These are phyloP conservation scores for Pseudogymnoascus sp. DNA, from an alignment of 2,329 filamentous ascomycete genomes.

Conservation along the genomic window DNA sequence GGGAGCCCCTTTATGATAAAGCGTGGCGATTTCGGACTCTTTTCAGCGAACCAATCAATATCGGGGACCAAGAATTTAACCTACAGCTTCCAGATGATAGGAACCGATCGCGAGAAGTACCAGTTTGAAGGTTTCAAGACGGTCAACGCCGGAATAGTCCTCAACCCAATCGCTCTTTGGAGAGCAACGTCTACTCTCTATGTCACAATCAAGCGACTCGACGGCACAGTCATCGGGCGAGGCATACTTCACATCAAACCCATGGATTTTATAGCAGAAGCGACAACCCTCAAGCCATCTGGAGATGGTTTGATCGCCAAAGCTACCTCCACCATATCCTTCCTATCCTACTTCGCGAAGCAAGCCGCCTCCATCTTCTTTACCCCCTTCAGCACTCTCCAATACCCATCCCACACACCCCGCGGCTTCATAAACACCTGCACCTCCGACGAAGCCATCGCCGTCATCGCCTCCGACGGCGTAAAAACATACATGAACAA, in stretches of 20 bases:
- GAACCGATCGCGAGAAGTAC: slow-evolving; percentile 43
- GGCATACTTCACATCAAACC: slow-evolving; percentile 52
- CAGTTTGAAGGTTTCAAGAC: slow-evolving; percentile 58
- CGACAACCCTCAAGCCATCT: slow-evolving; percentile 46
- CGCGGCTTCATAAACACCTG: slow-evolving; percentile 49
- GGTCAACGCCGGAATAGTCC: slow-evolving; percentile 52
- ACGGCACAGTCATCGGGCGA: slow-evolving; percentile 44
- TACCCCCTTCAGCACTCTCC: slow-evolving; percentile 46
- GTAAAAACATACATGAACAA: slow-evolving; percentile 47
- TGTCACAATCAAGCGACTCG: slow-evolving; percentile 44
- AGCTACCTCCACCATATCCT: slow-evolving; percentile 39
- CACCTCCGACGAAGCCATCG: slow-evolving; percentile 32
- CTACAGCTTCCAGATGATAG: slow-evolving; percentile 56
- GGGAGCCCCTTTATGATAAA: slow-evolving; percentile 56
- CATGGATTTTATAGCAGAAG: slow-evolving; percentile 47
- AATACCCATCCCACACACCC: slow-evolving; percentile 44
- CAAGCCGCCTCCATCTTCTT: slow-evolving; percentile 48
- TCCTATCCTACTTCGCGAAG: slow-evolving; percentile 49
- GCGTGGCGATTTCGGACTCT: slow-evolving; percentile 50
- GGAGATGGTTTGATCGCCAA: slow-evolving; percentile 41
- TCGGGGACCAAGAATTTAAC: slow-evolving; percentile 52
- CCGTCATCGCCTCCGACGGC: slow-evolving; percentile 45
- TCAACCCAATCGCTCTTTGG: slow-evolving; percentile 52
- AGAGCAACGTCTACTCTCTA: slow-evolving; percentile 55
- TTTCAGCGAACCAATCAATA: slow-evolving; percentile 44